Base-by-base conservation (phyloP, 441 rosid species). In the Arabidopsis hybrid region DNA sequence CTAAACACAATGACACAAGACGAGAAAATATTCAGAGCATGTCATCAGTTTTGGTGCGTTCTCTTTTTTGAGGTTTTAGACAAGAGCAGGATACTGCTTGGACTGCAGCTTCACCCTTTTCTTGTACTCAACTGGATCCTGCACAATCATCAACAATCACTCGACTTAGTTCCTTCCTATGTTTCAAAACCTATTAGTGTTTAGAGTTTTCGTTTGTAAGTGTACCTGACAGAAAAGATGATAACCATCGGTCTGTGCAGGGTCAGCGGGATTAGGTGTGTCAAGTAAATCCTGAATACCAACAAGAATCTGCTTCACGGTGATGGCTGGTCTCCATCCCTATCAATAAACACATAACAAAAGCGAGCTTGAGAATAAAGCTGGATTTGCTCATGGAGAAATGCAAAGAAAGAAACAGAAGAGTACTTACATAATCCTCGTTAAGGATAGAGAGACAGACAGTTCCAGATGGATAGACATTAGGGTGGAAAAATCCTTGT, bases 301-400 rank as follows among this genome's bases (percentile, higher is more conserved):
- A 4, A 91, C 91, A 45, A 95, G 90, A 82, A 95, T 89, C 81
- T 95, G 98, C 89, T 89, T 92, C 82, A 91, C 96, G 0, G 99
- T 92, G 43, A 95, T 95, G 56, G 99, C 97, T 31, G 99, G 99
- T 83, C 97, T 92, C 99, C 99, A 95, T 5, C 98, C 99, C 99
- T 95, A 73, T 57, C n/a, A 13, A 49, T 32, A 46, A 42, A 43
- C 38, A 3, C 62, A 38, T 16, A 67, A 38, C 16, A 46, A 69
- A 43, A 43, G 35, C 4, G 49, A 68, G 68, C 16, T 53, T 68
- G 38, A 63, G 34, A 29, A 39, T 5, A 49, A 39, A 42, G 17
- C 45, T 42, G 13, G 17, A 6, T 61, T 35, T 51, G 36, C 21
- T 13, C 40, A 50, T 9, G 14, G 6, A 59, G 31, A 55, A 32